These are phyloP conservation scores for Isabelozyma rhagii DNA, from an alignment of 805 yeast genomes.

Conservation along the genomic window DNA sequence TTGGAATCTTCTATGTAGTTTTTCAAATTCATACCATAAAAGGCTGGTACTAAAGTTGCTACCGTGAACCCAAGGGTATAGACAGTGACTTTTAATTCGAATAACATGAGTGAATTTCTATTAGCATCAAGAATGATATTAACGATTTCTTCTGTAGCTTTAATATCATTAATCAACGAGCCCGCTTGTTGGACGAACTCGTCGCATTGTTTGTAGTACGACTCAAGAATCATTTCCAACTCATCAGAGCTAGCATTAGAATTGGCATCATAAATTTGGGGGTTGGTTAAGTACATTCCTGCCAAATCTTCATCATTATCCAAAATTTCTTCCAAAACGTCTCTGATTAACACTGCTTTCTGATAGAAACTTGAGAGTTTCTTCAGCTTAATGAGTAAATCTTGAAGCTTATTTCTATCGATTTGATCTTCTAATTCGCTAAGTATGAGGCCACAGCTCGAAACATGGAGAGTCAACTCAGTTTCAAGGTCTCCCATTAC, in stretches of 20 bases:
- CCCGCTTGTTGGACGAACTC: constrained; percentile 92
- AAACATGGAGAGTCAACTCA: constrained; percentile 60
- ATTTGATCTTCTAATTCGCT: constrained; percentile 75
- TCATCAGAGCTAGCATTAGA: constrained; percentile 55
- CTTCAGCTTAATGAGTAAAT: constrained; percentile 70
- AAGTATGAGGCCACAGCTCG: constrained; percentile 60
- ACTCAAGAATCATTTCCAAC: constrained; percentile 81
- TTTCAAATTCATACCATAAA: constrained; percentile 84
- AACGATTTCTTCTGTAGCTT: constrained; percentile 89
- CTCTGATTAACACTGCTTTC: constrained; percentile 68
- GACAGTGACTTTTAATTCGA: constrained; percentile 77
- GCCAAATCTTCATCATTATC: constrained; percentile 85
- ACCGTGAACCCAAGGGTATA: constrained; percentile 83
- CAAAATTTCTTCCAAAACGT: constrained; percentile 77
- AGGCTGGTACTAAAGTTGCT: constrained; percentile 81
- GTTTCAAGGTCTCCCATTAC: constrained; percentile 78
- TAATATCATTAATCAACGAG: constrained; percentile 75
- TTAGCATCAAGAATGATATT: constrained; percentile 89
- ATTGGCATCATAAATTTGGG: constrained; percentile 14
- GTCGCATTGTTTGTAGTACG: constrained; percentile 88
- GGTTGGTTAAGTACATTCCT: constrained; percentile 68
- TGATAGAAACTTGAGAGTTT: constrained; percentile 71
- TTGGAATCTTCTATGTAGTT: constrained; percentile 71
- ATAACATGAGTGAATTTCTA: constrained; percentile 84
- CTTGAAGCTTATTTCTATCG: constrained; percentile 70